Conservation (phyloP, 129 eudicot genomes). For the Tanacetum coccineum region DNA sequence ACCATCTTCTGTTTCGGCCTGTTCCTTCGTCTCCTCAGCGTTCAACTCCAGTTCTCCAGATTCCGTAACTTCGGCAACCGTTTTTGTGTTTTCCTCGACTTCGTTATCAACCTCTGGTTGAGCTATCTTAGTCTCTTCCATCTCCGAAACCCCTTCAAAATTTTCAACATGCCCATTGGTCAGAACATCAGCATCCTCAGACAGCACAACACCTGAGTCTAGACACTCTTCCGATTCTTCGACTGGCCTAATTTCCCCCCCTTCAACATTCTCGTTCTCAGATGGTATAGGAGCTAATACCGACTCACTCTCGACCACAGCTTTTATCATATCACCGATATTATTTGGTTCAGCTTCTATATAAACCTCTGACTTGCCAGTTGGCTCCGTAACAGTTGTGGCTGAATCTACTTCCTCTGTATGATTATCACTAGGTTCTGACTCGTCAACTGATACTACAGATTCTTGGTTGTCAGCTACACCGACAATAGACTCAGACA, state of each 20-base stretch:
- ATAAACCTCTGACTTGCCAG: conserved; percentile 21
- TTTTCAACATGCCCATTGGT: conserved; percentile 28
- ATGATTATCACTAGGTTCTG: conserved; percentile 22
- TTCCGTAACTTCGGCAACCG: neutral
- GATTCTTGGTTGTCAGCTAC: conserved; percentile 22
- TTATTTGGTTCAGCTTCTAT: conserved; percentile 29
- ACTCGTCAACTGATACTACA: conserved; percentile 22
- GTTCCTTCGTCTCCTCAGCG: conserved; percentile 25
- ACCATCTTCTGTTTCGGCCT: conserved; percentile 18
- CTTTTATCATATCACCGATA: conserved; percentile 16
- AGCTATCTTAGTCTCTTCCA: conserved; percentile 26
- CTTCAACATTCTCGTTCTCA: conserved; percentile 31
- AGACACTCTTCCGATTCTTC: conserved; percentile 27
- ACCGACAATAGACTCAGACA: conserved; percentile 24
- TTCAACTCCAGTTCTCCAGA: conserved; percentile 28
- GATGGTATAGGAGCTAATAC: conserved; percentile 7
- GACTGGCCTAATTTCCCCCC: conserved; percentile 10
- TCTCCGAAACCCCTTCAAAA: conserved; percentile 24
- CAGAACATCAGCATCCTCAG: conserved; percentile 20
- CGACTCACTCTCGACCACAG: conserved; percentile 26
- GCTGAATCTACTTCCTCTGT: conserved; percentile 21
- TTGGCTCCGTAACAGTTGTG: conserved; percentile 5
- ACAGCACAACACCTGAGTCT: conserved; percentile 17
- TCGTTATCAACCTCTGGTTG: conserved; percentile 30
- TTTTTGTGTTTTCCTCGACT: conserved; percentile 22